Conservation (phyloP, 306 rosid species). For the Fragaria ananassa region DNA sequence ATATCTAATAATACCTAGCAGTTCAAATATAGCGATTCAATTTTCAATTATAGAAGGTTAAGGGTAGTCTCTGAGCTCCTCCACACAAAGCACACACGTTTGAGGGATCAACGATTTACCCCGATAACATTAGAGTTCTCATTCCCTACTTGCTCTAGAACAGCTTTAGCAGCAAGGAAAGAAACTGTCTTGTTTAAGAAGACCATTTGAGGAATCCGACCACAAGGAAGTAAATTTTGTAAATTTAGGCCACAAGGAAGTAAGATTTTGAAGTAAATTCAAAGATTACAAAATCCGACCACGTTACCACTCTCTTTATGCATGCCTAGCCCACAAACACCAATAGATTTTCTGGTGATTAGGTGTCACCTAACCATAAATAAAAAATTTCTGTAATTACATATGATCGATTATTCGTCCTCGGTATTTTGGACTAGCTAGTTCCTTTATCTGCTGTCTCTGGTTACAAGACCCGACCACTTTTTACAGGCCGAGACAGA, state of each 20-base stretch:
- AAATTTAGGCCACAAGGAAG: background rate
- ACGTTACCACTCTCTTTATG: background rate
- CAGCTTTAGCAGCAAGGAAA: background rate
- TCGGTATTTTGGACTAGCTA: background rate
- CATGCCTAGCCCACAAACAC: background rate
- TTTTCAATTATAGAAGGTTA: too few relatives aligned
- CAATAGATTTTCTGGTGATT: background rate
- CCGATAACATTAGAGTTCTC: background rate
- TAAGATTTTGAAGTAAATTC: too few relatives aligned
- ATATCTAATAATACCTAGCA: too few relatives aligned
- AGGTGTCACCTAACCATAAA: background rate
- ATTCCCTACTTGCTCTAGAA: background rate
- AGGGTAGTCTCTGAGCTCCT: too few relatives aligned
- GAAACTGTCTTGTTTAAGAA: too few relatives aligned
- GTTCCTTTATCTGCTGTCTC: background rate
- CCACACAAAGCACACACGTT: too few relatives aligned
- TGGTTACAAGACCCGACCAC: background rate
- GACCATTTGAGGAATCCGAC: background rate
- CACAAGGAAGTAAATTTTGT: too few relatives aligned
- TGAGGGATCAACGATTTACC: background rate
- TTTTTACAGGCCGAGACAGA: background rate
- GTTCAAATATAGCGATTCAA: too few relatives aligned
- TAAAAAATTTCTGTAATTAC: background rate
- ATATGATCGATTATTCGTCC: background rate
- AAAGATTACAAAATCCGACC: too few relatives aligned